A percentile compares a stretch with the other conserved stretches of the same genome.
phyloP scores from a whole-genome alignment of 331 rosid genomes.

The Acacia pycnantha region DNA sequence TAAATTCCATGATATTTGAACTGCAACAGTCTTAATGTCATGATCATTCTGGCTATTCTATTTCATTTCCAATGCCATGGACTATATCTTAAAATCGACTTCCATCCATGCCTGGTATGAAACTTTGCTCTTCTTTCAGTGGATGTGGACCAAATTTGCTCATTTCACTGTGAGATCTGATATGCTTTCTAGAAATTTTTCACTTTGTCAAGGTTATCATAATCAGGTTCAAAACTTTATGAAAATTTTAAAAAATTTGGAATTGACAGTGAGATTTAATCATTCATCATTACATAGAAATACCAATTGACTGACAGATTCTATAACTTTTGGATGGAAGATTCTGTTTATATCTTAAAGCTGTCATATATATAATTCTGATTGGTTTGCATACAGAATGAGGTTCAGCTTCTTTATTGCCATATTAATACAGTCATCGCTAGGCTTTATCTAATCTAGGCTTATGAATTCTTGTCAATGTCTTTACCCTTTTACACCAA shows the following conservation, averaged over 20 bases:
- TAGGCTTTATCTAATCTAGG: not conserved
- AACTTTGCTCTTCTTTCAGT: not conserved
- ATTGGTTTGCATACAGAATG: not conserved
- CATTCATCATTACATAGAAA: not conserved
- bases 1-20: not conserved
- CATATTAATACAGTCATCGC: not conserved
- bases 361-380: not conserved
- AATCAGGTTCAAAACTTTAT: not conserved
- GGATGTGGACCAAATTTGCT: not conserved
- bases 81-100: not conserved
- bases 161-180: not conserved
- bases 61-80: not conserved
- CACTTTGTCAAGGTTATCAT: not conserved
- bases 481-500: constrained; percentile 1
- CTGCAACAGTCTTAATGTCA: not conserved
- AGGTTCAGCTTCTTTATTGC: constrained; percentile 6
- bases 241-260: not conserved
- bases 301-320: not conserved
- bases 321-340: constrained; percentile 1
- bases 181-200: not conserved
- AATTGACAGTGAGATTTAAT: not conserved
- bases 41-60: not conserved
- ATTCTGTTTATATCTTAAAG: not conserved
- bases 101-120: not conserved
- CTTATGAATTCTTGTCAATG: not conserved